These are phyloP conservation scores for Hypoxylon trugodes DNA, from an alignment of 495 filamentous ascomycete species.

Conservation along the genomic window DNA sequence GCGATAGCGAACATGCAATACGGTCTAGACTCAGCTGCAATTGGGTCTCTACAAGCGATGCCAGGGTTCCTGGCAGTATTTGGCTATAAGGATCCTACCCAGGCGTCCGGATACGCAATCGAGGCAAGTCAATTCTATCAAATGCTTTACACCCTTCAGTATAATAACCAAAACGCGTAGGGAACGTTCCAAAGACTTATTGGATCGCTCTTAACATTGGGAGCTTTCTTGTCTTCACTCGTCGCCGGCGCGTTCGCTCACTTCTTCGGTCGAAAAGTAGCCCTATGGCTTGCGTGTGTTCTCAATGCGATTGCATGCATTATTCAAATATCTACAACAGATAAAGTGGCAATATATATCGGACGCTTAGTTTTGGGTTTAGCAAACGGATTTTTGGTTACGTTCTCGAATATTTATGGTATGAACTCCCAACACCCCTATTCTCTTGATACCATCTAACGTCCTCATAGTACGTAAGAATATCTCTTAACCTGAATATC, in stretches of 20 bases:
- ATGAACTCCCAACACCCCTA: background rate
- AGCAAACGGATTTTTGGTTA: conserved; percentile 63
- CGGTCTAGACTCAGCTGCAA: conserved; percentile 52
- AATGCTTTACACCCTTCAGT: background rate
- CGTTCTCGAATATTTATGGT: conserved; percentile 62
- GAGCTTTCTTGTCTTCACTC: conserved; percentile 50
- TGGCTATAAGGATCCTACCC: conserved; percentile 51
- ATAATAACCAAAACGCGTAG: conserved; percentile 32
- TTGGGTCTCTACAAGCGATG: conserved; percentile 55
- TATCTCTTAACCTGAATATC: too few species aligned
- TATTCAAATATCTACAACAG: conserved; percentile 58
- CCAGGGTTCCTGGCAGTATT: conserved; percentile 57
- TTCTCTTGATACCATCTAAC: conserved; percentile 6
- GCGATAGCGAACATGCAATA: conserved; percentile 56
- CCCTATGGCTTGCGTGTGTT: conserved; percentile 56
- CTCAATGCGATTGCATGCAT: conserved; percentile 54
- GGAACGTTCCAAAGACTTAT: conserved; percentile 51
- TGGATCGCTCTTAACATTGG: conserved; percentile 52
- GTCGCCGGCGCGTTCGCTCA: conserved; percentile 52
- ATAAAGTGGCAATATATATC: conserved; percentile 55
- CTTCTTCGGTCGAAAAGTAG: conserved; percentile 54
- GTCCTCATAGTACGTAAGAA: conserved; percentile 10
- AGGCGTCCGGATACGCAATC: conserved; percentile 41
- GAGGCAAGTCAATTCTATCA: conserved; percentile 34
- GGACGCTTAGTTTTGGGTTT: conserved; percentile 61